Percentiles rank a stretch among this genome's conserved stretches.
These are phyloP conservation scores for Paraconiothyrium brasiliense DNA, from an alignment of 2,329 filamentous ascomycete genomes.

Conservation along the genomic window DNA sequence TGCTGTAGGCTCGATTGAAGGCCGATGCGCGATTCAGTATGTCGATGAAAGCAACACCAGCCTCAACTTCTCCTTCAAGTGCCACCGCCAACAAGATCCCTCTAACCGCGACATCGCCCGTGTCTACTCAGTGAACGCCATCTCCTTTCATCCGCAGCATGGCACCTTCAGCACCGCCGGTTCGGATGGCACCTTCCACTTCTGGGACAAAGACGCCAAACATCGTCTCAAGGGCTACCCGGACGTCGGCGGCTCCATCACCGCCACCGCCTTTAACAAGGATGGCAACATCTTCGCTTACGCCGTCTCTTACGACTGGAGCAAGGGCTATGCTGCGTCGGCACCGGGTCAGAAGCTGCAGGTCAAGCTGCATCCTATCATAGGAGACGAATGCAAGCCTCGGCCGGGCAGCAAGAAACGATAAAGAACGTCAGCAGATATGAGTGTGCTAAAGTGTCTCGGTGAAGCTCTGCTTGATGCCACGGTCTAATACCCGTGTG, in stretches of 20 bases:
- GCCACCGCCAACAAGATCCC: slow-evolving; percentile 83
- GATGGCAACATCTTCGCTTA: slow-evolving; percentile 71
- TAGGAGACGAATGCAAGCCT: slow-evolving; percentile 61
- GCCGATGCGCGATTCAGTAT: slow-evolving; percentile 97
- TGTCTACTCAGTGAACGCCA: slow-evolving; percentile 95
- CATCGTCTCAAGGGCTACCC: slow-evolving; percentile 71
- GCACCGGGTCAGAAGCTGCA: slow-evolving; percentile 66
- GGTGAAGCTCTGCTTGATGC: no score
- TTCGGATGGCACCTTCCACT: slow-evolving; percentile 94
- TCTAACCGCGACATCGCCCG: slow-evolving; percentile 74
- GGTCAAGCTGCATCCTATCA: slow-evolving; percentile 61
- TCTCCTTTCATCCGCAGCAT: slow-evolving; percentile 95
- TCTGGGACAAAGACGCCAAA: slow-evolving; percentile 78
- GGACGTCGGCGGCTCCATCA: slow-evolving; percentile 77
- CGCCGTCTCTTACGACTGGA: slow-evolving; percentile 96
- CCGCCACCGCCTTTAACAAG: slow-evolving; percentile 88
- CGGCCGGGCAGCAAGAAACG: slow-evolving; percentile 58
- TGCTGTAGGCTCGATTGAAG: slow-evolving; percentile 95
- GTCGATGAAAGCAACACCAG: slow-evolving; percentile 91
- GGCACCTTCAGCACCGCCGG: slow-evolving; percentile 99
- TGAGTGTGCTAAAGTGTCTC: neutral
- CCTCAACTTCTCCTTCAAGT: slow-evolving; percentile 99
- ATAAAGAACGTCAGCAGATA: slow-evolving; percentile 33
- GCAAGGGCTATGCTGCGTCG: slow-evolving; percentile 91
- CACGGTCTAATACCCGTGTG: no score